Evolutionary conservation across 2,329 filamentous ascomycete species (phyloP), one percentile per base, ranked within the genome.

Genomic region (Zymoseptoria pseudotritici): DNA sequence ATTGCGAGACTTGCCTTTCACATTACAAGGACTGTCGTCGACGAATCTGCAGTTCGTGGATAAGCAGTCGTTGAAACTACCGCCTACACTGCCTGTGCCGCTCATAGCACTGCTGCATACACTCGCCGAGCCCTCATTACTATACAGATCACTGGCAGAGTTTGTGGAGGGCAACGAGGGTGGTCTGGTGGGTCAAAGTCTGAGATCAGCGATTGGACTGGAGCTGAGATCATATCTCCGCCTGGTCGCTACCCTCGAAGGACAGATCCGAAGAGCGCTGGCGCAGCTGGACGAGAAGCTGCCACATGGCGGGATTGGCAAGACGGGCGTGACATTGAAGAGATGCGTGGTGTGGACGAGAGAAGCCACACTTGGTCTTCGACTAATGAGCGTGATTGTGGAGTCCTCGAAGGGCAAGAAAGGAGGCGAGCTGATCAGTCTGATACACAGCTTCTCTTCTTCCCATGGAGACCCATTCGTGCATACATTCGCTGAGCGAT

Each of bases 381-480:
- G 94, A 17, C 79, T 99, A 58, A 92, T 99, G 89, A 95, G 90
- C 68, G 75, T 96, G 60, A 96, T 99, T 69, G 91, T 95, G 0
- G 92, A 97, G 71, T 90, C 96, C 72, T 91, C 93, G 1, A 88
- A 87, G 67, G 88, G 84, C 77, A 88, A 87, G 72, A 91, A 88
- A 67, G 94, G 95, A 1, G 94, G 95, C 4, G 89, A 97, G 74
- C 80, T 99, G 24, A 95, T 99, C 67, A 91, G 91, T 3, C 80
- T 97, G 54, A 96, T 99, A 56, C 94, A 99, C 75, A 86, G 86
- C 50, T 96, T 97, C 73, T 94, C 93, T 0, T 89, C 91, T 4
- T 94, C 91, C 0, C 91, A 99, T 68, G 94, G 94, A 51, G 94
- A 99, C 67, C 94, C 94, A 0, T 92, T 97, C 65, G 94, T 99